A percentile compares a stretch with the other conserved stretches of the same genome.
phyloP scores from a whole-genome alignment of 2,329 filamentous ascomycete genomes.

The Monascus ruber region DNA sequence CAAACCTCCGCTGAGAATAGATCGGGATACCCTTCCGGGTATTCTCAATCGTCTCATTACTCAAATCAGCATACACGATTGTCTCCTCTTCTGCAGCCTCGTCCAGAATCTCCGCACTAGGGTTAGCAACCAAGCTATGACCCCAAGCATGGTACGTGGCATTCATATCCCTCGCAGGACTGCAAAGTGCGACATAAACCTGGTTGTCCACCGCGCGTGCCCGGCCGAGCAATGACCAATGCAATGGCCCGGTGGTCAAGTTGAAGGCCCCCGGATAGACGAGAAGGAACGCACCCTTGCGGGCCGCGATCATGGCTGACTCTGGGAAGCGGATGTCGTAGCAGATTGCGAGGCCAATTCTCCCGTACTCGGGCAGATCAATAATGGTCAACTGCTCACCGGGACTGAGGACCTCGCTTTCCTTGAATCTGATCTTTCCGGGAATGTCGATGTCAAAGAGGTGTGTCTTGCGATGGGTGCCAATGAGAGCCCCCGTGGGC shows the following conservation, averaged over 20 bases:
- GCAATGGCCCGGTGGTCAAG: slow-evolving; percentile 77
- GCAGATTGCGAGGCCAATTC: slow-evolving; percentile 82
- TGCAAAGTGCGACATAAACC: slow-evolving; percentile 85
- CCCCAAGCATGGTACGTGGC: slow-evolving; percentile 84
- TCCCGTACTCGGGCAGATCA: slow-evolving; percentile 79
- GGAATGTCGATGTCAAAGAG: slow-evolving; percentile 98
- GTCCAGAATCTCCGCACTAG: slow-evolving; percentile 68
- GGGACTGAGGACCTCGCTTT: slow-evolving; percentile 77
- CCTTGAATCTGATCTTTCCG: slow-evolving; percentile 81
- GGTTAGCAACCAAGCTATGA: slow-evolving; percentile 79
- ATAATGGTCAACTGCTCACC: slow-evolving; percentile 79
- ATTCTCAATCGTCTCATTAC: slow-evolving; percentile 57
- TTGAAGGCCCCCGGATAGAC: slow-evolving; percentile 98
- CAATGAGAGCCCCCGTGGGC: slow-evolving; percentile 67
- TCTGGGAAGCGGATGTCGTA: slow-evolving; percentile 97
- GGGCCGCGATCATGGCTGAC: slow-evolving; percentile 75
- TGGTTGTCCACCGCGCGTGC: slow-evolving; percentile 89
- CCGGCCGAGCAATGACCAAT: slow-evolving; percentile 76
- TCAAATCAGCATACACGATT: slow-evolving; percentile 62
- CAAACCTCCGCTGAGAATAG: slow-evolving; percentile 74
- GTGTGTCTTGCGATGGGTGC: slow-evolving; percentile 84
- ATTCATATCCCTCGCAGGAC: slow-evolving; percentile 67
- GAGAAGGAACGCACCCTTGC: slow-evolving; percentile 75
- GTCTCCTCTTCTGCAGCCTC: slow-evolving; percentile 70
- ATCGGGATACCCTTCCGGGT: slow-evolving; percentile 76